Evolutionary conservation across 768 basidiomycete genomes (phyloP).

Genomic region (Psilocybe tampanensis): DNA sequence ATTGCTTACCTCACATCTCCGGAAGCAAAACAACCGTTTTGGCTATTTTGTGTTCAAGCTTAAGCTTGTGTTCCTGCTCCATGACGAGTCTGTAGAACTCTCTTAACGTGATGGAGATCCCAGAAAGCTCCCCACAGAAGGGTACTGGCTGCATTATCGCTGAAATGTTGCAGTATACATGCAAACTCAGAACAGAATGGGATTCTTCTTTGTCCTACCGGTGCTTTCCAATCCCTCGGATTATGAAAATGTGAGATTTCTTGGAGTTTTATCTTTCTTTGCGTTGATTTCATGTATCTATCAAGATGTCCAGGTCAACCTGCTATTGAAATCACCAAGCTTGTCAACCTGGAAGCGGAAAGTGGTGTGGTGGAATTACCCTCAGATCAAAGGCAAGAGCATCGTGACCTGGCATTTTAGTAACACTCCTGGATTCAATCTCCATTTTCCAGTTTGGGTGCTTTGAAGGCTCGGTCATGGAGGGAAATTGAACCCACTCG

Average conservation of each 20-base stretch:
- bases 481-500: conserved; percentile 10
- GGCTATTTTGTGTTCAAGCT: neutral
- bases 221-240: conserved; percentile 75
- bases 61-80: neutral
- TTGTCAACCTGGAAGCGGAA: conserved; percentile 46
- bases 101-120: neutral
- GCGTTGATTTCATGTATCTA: conserved; percentile 1
- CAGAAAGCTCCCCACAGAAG: neutral
- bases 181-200: conserved; percentile 40
- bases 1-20: conserved; percentile 15
- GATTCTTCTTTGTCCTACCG: conserved; percentile 37
- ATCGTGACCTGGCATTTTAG: neutral
- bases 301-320: conserved; percentile 66
- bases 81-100: neutral
- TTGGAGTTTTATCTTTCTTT: neutral
- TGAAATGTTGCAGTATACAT: conserved; percentile 76
- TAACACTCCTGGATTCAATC: neutral
- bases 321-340: conserved; percentile 70
- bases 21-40: neutral
- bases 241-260: conserved; percentile 66
- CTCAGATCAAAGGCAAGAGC: conserved; percentile 38
- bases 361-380: conserved; percentile 58
- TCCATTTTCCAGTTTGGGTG: conserved; percentile 7
- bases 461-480: conserved; percentile 20
- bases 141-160: conserved; percentile 54